Base-by-base conservation (phyloP, 805 yeast species). In the Starmera pachycereana region DNA sequence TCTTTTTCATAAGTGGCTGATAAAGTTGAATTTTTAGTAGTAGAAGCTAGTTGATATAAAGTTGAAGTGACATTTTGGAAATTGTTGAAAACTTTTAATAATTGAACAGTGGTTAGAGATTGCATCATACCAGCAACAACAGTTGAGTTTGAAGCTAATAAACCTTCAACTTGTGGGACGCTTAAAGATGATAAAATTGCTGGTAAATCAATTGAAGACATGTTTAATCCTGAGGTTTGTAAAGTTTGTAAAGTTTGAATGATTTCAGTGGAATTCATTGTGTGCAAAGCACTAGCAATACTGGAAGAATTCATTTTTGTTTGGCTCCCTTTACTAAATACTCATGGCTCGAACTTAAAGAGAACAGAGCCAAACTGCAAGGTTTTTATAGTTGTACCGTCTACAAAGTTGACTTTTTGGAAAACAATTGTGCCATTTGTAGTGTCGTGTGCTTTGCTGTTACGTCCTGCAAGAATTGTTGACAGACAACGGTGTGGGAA, bases 191-290 rank as follows among this genome's bases (percentile, higher is more conserved):
- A 27, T 19, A 53, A 41, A 29, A 53, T 45, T 49, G 92, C 85
- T 64, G 84, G 75, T 33, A 81, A 83, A 54, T 70, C 82, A 2
- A 69, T 84, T 40, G 81, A 69, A 33, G 71, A 71, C 58, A 83
- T 78, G 49, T 73, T 90, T 45, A 84, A 82, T 41, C 57, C 57
- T 6, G 51, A 37, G 2, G 38, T 10, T 29, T 44, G 32, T 7
- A 52, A 41, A 12, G 41, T 35, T 10, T 37, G 35, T 18, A 53
- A 30, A 12, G 57, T 50, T 30, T 30, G 18, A 32, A 53, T 42
- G 35, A 53, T 53, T 37, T 47, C 41, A 22, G 53, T 37, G 18
- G 58, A 32, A 37, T 48, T 50, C 52, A 52, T 45, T 10, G 49
- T 39, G 45, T 50, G 40, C 39, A 53, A 46, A 22, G 49, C 28